Evolutionary conservation across 345 rosid species (phyloP), one percentile per base, ranked within the genome.

Genomic region (Ricinus communis): DNA sequence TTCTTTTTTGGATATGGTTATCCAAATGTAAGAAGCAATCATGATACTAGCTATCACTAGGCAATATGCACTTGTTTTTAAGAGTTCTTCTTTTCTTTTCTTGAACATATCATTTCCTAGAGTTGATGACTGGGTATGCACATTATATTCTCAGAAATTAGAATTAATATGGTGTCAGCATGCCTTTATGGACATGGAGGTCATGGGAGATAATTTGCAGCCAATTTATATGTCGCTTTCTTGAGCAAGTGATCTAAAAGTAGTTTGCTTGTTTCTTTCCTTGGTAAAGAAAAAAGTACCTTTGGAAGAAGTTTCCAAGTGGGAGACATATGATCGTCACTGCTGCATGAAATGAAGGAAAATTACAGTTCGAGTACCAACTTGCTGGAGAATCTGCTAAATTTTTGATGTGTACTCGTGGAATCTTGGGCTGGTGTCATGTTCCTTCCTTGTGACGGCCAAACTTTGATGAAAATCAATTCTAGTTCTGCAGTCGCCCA

Each of bases 371-470:
- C n/a, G 58, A 50, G 56, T 31, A 16, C 21, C 66, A 21, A 70
- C 47, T 60, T 70, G 73, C 22, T 15, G 62, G 36, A 71, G 74
- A 71, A 71, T 71, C 55, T 57, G 43, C 30, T 28, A 69, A 43
- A 12, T 45, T 43, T n/a, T 33, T 55, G 71, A 54, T 33, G 63
- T 68, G 52, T 55, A 40, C 52, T 68, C 15, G n/a, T 55, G 63
- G 61, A 41, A 15, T 68, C 41, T 51, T 68, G 49, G 12, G 28
- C 24, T 61, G 51, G 74, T 62, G 62, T 62, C 68, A 47, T 31
- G 65, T 70, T 70, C 67, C 56, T 36, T 33, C 38, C 38, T 33
- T 33, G 38, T 33, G 2, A 28, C 47, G 27, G 33, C 31, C n/a
- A n/a, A n/a, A 70, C 11, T 30, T 31, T 28, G 24, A 30, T n/a